A percentile compares a stretch with the other conserved stretches of the same genome.
These are phyloP conservation scores for Podosphaera leucotricha DNA, from an alignment of 2,329 filamentous ascomycete genomes.

Conservation along the genomic window DNA sequence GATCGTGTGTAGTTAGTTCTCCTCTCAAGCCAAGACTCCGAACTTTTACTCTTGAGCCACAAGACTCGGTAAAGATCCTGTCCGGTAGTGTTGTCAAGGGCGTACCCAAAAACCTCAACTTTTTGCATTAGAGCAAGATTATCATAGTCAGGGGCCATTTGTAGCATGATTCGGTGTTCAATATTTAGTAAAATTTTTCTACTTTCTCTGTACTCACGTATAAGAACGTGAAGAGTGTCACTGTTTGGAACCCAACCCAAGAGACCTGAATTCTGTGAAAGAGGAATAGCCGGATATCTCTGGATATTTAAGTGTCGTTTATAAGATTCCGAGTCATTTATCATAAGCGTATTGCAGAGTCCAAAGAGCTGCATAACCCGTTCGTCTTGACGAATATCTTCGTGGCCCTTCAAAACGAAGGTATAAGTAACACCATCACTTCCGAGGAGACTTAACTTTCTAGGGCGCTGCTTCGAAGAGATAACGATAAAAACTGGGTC, in stretches of 20 bases:
- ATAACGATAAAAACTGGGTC: constrained; percentile 81
- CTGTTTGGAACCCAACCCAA: constrained; percentile 95
- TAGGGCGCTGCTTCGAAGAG: constrained; percentile 84
- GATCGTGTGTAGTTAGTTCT: constrained; percentile 98
- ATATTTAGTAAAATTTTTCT: constrained; percentile 97
- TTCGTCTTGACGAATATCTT: constrained; percentile 97
- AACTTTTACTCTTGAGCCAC: constrained; percentile 97
- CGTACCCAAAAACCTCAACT: constrained; percentile 97
- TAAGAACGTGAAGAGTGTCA: constrained; percentile 88
- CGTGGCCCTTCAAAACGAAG: constrained; percentile 91
- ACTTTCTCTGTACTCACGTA: constrained; percentile 90
- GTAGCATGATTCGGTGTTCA: constrained; percentile 97
- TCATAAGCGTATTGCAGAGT: constrained; percentile 82
- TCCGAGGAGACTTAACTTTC: constrained; percentile 69
- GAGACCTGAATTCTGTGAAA: constrained; percentile 89
- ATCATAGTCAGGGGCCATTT: constrained; percentile 98
- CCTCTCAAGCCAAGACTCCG: constrained; percentile 89
- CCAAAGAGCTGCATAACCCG: constrained; percentile 99
- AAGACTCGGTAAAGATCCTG: constrained; percentile 95
- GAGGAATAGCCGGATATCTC: constrained; percentile 82
- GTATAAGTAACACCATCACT: constrained; percentile 75
- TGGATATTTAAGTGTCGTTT: constrained; percentile 95
- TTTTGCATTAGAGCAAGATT: constrained; percentile 99
- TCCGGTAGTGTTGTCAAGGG: constrained; percentile 94
- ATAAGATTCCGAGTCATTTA: constrained; percentile 85